Base-by-base conservation (phyloP, 23 red algal species). In the Cyanidium caldarium region DNA sequence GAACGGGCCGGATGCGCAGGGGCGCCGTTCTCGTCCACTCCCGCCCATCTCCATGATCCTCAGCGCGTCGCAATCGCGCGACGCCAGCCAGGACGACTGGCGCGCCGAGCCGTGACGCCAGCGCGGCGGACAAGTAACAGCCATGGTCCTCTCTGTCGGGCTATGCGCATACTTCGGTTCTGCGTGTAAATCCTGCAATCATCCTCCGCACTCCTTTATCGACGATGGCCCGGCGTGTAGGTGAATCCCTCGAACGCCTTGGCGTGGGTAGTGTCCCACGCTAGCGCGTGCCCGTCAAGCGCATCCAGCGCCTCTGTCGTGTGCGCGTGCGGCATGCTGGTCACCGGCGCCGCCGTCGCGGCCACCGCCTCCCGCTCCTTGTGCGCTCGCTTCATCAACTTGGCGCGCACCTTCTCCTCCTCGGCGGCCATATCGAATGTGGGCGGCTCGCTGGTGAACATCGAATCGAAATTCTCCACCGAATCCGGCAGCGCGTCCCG, bases 361-460 rank as follows among this genome's bases (percentile, higher is more conserved):
- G 19, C n/a, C 23, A 21, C 31, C n/a, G n/a, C n/a, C n/a, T n/a
- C n/a, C 23, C 51, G 10, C 51, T 61, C 51, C 7, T 21, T 16
- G 7, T 16, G n/a, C 31, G 51, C 51, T 28, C 31, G 19, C 51
- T 61, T 16, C 10, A 61, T 10, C 10, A 61, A 28, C 30, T 58
- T 75, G 21, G 46, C 58, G 13, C 58, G 46, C 37, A 75, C 46
- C 41, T 46, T 45, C 23, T 56, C 70, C 58, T 75, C 70, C 41
- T 61, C 58, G 35, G 46, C 70, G 14, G 42, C 33, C 30, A 46
- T 75, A 58, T 75, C 70, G 39, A 75, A 75, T 36, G 46, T 61
- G 14, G 70, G 45, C 16, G 37, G 30, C 40, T 75, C 70, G 34
- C 44, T 39, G 17, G 70, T 75, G 38, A 75, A 75, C 15, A 39